phyloP scores from a whole-genome alignment of 2,329 filamentous ascomycete species.

The Ceratocystis albifundus region DNA sequence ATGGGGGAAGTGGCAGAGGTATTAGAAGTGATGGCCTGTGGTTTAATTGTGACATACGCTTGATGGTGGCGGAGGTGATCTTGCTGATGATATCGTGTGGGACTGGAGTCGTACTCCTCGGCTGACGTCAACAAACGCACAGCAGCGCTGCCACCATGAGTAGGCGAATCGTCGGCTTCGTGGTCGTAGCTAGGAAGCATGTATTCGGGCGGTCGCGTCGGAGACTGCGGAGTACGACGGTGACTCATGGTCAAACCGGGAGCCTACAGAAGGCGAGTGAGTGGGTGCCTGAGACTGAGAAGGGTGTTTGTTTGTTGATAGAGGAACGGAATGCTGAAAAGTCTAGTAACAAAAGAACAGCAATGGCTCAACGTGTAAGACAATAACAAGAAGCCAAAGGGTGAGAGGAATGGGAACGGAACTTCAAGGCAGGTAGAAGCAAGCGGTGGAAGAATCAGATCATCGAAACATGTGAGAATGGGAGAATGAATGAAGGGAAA shows the following conservation, averaged over 20 bases:
- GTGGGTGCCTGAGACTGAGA: neutral
- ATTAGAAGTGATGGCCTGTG: neutral
- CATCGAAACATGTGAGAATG: neutral
- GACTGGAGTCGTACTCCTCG: constrained; percentile 35
- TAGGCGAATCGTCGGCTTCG: constrained; percentile 35
- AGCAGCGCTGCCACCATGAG: constrained; percentile 40
- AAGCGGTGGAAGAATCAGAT: neutral
- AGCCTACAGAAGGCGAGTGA: neutral
- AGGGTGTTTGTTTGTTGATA: neutral
- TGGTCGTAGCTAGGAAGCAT: constrained; percentile 45
- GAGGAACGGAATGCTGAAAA: constrained; percentile 1
- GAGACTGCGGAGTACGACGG: constrained; percentile 27
- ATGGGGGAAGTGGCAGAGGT: neutral
- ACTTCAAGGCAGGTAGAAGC: neutral
- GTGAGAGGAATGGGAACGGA: neutral
- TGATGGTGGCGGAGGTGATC: constrained; percentile 25
- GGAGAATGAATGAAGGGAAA: neutral
- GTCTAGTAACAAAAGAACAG: constrained; percentile 1
- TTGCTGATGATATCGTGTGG: constrained; percentile 31
- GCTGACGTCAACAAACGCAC: constrained; percentile 52
- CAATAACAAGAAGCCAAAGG: neutral
- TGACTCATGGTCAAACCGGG: constrained; percentile 19
- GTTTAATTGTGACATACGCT: constrained; percentile 38
- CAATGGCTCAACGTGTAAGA: neutral
- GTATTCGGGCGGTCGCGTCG: constrained; percentile 47